Conservation (phyloP, 139 green algal genomes). For the Zygnema circumcarinatum region DNA sequence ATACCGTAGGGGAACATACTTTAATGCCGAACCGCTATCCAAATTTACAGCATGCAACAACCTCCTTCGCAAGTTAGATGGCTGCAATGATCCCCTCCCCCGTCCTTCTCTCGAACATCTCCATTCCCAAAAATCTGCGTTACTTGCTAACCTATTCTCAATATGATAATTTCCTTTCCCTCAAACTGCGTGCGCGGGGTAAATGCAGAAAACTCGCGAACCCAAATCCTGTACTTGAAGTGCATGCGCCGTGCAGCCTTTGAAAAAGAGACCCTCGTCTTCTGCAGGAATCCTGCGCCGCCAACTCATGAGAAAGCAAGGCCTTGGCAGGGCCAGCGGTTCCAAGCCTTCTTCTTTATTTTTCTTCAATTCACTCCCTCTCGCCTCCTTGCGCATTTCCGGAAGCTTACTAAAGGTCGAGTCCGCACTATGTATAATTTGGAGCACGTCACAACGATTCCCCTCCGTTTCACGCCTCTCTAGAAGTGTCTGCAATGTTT, state of each 20-base stretch:
- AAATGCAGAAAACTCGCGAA: conserved; percentile 28
- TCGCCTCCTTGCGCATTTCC: no score
- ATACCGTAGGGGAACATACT: no score
- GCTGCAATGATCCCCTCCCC: no score
- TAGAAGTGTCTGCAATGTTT: conserved; percentile 53
- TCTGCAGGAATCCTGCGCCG: conserved; percentile 35
- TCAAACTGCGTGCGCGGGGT: no score
- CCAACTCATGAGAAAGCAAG: conserved; percentile 61
- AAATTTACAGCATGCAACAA: no score
- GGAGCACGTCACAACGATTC: neutral
- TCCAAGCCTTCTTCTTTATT: neutral
- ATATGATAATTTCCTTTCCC: no score
- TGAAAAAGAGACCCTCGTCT: conserved; percentile 57
- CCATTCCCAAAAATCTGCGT: no score
- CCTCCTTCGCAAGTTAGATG: no score
- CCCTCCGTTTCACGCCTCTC: neutral
- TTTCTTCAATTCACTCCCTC: neutral
- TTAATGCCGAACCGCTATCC: no score
- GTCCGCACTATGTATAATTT: neutral
- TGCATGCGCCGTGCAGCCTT: conserved; percentile 32
- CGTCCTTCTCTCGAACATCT: no score
- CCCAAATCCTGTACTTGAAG: conserved; percentile 36
- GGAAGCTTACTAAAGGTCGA: neutral
- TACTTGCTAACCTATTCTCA: no score
- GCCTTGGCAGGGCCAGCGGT: neutral